Conservation (phyloP, 2,329 filamentous ascomycete species). For the Xylariaceae sp. region DNA sequence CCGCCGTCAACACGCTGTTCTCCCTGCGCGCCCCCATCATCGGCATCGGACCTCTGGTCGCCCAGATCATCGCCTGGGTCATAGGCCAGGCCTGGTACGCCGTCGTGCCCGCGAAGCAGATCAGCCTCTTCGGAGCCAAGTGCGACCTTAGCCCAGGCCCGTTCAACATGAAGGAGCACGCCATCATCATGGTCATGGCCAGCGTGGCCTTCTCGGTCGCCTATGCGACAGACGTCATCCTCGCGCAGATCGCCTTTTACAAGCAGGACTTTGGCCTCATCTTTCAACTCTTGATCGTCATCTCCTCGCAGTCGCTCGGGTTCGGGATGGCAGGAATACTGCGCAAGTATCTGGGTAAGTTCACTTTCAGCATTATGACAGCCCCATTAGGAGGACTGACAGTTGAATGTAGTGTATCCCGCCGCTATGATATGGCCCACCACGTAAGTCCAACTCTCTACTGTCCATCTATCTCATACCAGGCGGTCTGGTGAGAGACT, state of each 20-base stretch:
- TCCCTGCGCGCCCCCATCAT: constrained; percentile 59
- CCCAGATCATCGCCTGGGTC: constrained; percentile 60
- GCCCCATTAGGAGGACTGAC: too few relatives aligned
- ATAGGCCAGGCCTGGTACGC: constrained; percentile 57
- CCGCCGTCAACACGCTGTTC: constrained; percentile 59
- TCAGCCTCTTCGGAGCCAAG: constrained; percentile 46
- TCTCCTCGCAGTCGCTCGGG: constrained; percentile 64
- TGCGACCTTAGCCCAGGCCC: constrained; percentile 62
- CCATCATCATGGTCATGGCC: constrained; percentile 65
- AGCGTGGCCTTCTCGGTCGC: constrained; percentile 64
- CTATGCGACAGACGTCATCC: constrained; percentile 69
- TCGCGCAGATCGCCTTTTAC: constrained; percentile 68
- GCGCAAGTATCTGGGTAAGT: constrained; percentile 54
- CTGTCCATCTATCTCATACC: too few relatives aligned
- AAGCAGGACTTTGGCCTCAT: constrained; percentile 61
- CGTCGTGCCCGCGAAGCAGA: constrained; percentile 44
- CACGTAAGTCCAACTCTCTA: too few relatives aligned
- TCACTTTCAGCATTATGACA: not conserved
- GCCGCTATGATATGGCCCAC: constrained; percentile 71
- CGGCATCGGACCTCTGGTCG: constrained; percentile 54
- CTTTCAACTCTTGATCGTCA: constrained; percentile 61
- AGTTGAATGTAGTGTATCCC: constrained; percentile 46
- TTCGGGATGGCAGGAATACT: constrained; percentile 66
- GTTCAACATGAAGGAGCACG: constrained; percentile 66
- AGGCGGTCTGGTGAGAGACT: too few relatives aligned